Evolutionary conservation across 371 early-diverging fungal genomes (phyloP), one percentile per base, ranked within the genome.

Genomic region (Quaeritorhiza haematococci): DNA sequence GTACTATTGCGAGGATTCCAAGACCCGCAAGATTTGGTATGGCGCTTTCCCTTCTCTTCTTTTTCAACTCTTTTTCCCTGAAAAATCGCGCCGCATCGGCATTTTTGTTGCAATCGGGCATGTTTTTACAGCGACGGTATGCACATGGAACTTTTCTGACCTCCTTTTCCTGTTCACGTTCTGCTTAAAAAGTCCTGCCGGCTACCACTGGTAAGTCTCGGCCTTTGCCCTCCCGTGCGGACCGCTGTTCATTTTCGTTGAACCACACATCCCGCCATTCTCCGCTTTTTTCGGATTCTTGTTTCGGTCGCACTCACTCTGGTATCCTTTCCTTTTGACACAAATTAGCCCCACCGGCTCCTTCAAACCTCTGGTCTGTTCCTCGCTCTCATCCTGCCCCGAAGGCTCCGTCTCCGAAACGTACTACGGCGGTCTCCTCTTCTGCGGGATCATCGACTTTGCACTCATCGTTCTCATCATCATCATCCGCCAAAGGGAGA

Each of bases 391-490:
- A 29, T 35, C 28, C 21, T 64, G 65, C 47, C 55, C 49, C 1
- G 60, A 15, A 19, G 51, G 53, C 6, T 29, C 61, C 50, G 35
- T 53, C 23, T 55, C 55, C 2, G 59, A 59, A 1, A 47, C 5
- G 15, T 55, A 42, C 27, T 60, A 56, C 47, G 59, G 59, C 28
- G 59, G 59, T 1, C 6, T 63, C 33, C 19, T 63, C 13, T 15
- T 58, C n/a, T 63, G 58, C 38, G 33, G 46, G 30, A 49, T 64
- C 48, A 29, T 60, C 2, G 56, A 58, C 42, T 21, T 33, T 34
- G n/a, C 45, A 23, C 57, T 61, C 6, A 48, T 29, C 29, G 19
- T 47, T 21, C 10, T 10, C 21, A 10, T 47, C 10, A 10, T 47
- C 47, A 10, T 47, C 10, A 47, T 47, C 10, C 15, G 47, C 15